A percentile compares a stretch with the other conserved stretches of the same genome.
Evolutionary conservation across 2,329 filamentous ascomycete species (phyloP).

Genomic region (Aspergillus awamori): DNA sequence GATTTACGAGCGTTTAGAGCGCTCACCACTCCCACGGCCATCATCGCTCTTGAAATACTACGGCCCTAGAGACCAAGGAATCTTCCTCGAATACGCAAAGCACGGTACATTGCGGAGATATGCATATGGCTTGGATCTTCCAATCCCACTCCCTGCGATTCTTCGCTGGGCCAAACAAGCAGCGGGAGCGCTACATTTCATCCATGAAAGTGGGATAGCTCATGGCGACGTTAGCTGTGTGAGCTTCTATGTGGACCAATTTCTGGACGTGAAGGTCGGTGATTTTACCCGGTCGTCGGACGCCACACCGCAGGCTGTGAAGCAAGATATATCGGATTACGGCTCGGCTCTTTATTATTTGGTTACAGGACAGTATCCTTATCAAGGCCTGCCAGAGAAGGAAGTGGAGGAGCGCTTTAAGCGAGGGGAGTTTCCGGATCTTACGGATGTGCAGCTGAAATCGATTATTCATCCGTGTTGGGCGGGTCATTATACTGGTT

Average conservation of each 20-base stretch:
- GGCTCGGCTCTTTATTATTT: slow-evolving; percentile 7
- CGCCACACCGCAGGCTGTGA: neutral
- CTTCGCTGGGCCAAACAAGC: slow-evolving; percentile 7
- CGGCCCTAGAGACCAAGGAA: neutral
- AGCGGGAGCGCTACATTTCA: slow-evolving; percentile 1
- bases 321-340: slow-evolving; percentile 3
- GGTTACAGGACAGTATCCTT: neutral
- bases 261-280: slow-evolving; percentile 2
- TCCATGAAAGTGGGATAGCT: slow-evolving; percentile 2
- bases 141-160: neutral
- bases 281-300: slow-evolving; percentile 5
- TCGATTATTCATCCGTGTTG: slow-evolving; percentile 1
- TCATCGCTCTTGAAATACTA: slow-evolving; percentile 1
- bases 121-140: neutral
- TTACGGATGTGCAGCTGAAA: slow-evolving; percentile 2
- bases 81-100: slow-evolving; percentile 4
- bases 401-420: slow-evolving; percentile 3
- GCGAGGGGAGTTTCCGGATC: neutral
- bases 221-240: slow-evolving; percentile 5
- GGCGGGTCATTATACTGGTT: neutral
- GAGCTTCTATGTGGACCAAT: slow-evolving; percentile 7
- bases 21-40: neutral
- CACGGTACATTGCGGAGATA: neutral
- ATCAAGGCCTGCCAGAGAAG: neutral
- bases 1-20: slow-evolving; percentile 7